Base-by-base conservation (phyloP, 2,329 filamentous ascomycete genomes). In the Eutypa lata region DNA sequence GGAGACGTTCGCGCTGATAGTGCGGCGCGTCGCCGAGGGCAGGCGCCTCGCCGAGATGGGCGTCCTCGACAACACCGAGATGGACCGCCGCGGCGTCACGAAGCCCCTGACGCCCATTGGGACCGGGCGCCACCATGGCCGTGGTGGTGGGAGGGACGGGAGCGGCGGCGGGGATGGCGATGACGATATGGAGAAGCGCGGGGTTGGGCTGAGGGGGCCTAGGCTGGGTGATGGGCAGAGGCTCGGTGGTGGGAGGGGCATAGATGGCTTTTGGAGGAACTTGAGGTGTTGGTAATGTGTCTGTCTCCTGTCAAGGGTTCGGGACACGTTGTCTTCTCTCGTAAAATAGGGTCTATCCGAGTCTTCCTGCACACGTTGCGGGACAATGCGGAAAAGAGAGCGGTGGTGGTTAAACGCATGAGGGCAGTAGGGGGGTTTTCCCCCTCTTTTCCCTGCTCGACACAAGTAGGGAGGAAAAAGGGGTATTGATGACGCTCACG, bases 1-100 rank as follows among this genome's bases (percentile, higher is more conserved):
- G 70, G 90, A 94, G 79, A 93, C 89, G 0, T 94, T 94, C 77
- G 89, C 88, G 35, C 77, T 86, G 38, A 82, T 87, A 54, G 80
- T 87, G 43, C 76, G 82, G 24, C 76, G 83, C 49, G 84, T 87
- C 48, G 76, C 82, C 46, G 83, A 86, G 73, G 74, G 74, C n/a
- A 69, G 82, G 19, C 69, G 73, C 14, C 68, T 78, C 44, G 80
- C 80, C 3, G 77, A 77, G 60, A 70, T 73, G 65, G 80, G 76
- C 54, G 67, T 71, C 18, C 59, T 72, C n/a, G 74, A 75, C 53
- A 71, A 71, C 51, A 68, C 70, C 51, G 71, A 69, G 48, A 71
- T 75, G 65, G 77, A 78, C 58, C 75, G 77, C 26, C 71, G 77
- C 47, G 81, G 80, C 56, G 77, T 80, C 70, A 84, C 82, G 19